Evolutionary conservation across 1,139 yeast genomes (phyloP).

Genomic region (Blastobotrys arbuscula): DNA sequence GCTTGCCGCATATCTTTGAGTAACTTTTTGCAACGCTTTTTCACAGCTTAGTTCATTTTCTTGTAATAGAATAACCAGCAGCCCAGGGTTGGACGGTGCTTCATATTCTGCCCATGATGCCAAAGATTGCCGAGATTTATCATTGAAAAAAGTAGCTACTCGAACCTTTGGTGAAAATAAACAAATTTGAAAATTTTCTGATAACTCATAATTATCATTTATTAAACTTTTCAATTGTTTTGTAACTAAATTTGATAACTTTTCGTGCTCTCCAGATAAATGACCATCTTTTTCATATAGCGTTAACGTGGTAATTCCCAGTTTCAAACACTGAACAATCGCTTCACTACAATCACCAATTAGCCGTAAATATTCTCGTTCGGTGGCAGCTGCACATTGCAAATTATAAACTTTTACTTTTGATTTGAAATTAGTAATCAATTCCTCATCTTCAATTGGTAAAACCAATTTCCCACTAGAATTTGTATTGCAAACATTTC

Average conservation of each 20-base stretch:
- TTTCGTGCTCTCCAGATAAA: constrained; percentile 1
- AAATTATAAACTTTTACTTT: neutral
- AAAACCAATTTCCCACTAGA: neutral
- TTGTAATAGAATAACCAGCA: constrained; percentile 3
- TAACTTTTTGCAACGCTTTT: neutral
- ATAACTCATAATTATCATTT: constrained; percentile 5
- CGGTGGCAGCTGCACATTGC: neutral
- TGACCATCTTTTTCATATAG: constrained; percentile 8
- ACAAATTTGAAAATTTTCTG: neutral
- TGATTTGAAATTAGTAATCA: neutral
- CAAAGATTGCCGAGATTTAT: neutral
- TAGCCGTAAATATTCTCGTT: neutral
- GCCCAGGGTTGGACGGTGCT: neutral
- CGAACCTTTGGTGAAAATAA: constrained; percentile 4
- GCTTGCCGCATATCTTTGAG: neutral
- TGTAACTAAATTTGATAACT: neutral
- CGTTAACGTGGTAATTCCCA: constrained; percentile 10
- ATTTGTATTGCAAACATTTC: neutral
- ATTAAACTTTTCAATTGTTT: neutral
- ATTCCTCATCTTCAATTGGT: constrained; percentile 3
- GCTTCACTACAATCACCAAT: constrained; percentile 6
- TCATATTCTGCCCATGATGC: neutral
- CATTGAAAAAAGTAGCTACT: constrained; percentile 6
- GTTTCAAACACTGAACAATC: constrained; percentile 5
- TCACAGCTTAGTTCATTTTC: neutral